Conservation (phyloP, 306 rosid genomes). For the Cercis canadensis region DNA sequence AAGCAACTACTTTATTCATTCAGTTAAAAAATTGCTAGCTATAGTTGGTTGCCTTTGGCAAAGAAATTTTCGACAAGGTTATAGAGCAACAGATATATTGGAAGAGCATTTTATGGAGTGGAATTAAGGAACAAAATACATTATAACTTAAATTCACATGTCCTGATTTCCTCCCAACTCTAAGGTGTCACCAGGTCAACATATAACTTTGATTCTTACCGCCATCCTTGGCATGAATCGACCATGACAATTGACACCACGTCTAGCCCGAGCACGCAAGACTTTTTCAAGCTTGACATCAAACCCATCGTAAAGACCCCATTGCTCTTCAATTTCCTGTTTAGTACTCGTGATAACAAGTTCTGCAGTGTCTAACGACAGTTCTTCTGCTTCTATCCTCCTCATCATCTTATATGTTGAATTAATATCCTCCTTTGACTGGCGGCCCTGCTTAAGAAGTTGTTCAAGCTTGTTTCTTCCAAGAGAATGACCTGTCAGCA, state of each 20-base stretch:
- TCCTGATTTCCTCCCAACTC: background rate
- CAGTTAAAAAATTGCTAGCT: constrained; percentile 3
- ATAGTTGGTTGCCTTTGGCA: constrained; percentile 4
- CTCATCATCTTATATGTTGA: constrained; percentile 88
- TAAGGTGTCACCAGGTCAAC: background rate
- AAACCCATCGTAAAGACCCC: constrained; percentile 96
- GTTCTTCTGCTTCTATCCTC: constrained; percentile 92
- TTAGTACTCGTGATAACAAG: constrained; percentile 91
- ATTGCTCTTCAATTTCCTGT: constrained; percentile 91
- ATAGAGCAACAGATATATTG: constrained; percentile 3
- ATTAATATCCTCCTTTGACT: constrained; percentile 88
- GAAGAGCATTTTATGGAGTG: constrained; percentile 2
- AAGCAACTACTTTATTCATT: constrained; percentile 5
- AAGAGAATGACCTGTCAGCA: constrained; percentile 87
- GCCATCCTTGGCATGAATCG: constrained; percentile 96
- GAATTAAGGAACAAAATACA: constrained; percentile 2
- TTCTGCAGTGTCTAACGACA: constrained; percentile 89
- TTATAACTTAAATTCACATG: constrained; percentile 27
- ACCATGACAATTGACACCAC: constrained; percentile 85
- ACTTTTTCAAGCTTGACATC: constrained; percentile 92
- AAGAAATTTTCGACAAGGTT: background rate
- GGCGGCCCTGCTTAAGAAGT: constrained; percentile 91
- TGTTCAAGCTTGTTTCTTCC: constrained; percentile 95
- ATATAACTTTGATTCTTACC: constrained; percentile 50
- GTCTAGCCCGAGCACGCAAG: constrained; percentile 82